A percentile compares a stretch with the other conserved stretches of the same genome.
These are phyloP conservation scores for Rhodotorula sp. DNA, from an alignment of 1,284 basidiomycete species.

Conservation along the genomic window DNA sequence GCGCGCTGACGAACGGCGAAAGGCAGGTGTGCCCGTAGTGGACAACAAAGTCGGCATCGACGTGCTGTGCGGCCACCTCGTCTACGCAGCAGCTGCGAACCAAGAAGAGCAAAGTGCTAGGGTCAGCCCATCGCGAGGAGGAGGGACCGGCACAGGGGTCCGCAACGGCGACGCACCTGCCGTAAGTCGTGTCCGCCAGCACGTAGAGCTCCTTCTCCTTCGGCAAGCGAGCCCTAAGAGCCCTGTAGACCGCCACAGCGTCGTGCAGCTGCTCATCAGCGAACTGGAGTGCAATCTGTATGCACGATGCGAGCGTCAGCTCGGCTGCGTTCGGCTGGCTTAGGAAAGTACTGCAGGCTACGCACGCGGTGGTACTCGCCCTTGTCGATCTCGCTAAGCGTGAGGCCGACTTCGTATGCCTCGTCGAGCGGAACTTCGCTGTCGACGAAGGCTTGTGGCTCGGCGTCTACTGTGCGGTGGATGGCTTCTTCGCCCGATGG, in stretches of 20 bases:
- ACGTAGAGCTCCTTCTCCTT: conserved; percentile 70
- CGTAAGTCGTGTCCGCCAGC: conserved; percentile 94
- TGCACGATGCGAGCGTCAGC: neutral
- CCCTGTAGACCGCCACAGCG: conserved; percentile 80
- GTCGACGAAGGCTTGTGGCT: conserved; percentile 24
- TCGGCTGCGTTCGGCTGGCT: too few relatives aligned
- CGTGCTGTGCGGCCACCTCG: conserved; percentile 90
- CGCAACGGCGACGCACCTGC: conserved; percentile 61
- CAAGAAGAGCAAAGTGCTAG: neutral
- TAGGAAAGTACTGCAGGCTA: neutral
- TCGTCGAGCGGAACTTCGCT: conserved; percentile 43
- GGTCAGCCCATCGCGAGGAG: neutral
- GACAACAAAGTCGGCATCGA: conserved; percentile 85
- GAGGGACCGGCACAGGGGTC: too few relatives aligned
- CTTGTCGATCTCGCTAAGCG: conserved; percentile 47
- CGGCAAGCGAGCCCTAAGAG: conserved; percentile 61
- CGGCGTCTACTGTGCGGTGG: conserved; percentile 24
- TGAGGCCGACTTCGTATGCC: conserved; percentile 51
- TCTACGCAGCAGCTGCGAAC: conserved; percentile 85
- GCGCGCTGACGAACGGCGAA: conserved; percentile 62
- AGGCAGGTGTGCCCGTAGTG: conserved; percentile 98
- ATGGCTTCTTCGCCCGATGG: conserved; percentile 38
- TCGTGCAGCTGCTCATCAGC: conserved; percentile 88
- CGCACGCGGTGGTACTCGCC: conserved; percentile 51
- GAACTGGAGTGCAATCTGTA: conserved; percentile 86